These are phyloP conservation scores for Henckelia pumila DNA, from an alignment of 257 asterid species.

Conservation along the genomic window DNA sequence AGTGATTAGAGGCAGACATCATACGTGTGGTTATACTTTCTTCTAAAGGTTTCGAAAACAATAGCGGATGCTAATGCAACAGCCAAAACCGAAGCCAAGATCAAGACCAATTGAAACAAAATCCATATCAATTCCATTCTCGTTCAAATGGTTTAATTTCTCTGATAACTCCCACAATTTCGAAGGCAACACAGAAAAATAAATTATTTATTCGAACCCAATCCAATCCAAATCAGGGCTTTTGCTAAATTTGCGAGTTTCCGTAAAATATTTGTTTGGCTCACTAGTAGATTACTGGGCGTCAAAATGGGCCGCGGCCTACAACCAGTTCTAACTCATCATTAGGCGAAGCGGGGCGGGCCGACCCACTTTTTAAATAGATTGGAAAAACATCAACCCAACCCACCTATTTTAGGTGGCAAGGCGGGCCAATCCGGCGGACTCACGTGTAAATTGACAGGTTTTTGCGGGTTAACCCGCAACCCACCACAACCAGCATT, in stretches of 20 bases:
- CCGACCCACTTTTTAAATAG: too few species aligned
- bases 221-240: neutral
- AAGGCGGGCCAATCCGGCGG: too few species aligned
- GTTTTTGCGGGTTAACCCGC: too few species aligned
- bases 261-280: too few species aligned
- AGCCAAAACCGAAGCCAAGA: conserved; percentile 43
- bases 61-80: conserved; percentile 50
- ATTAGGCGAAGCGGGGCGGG: too few species aligned
- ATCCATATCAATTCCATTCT: conserved; percentile 47
- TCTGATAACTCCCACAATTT: neutral
- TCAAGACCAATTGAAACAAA: conserved; percentile 45
- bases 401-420: too few species aligned
- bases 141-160: neutral
- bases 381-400: too few species aligned
- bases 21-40: conserved; percentile 62
- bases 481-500: too few species aligned
- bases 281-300: too few species aligned
- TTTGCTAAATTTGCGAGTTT: neutral
- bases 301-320: too few species aligned
- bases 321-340: too few species aligned
- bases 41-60: conserved; percentile 53
- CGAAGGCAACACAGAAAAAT: neutral
- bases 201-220: neutral
- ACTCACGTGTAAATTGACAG: too few species aligned
- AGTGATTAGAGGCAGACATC: conserved; percentile 23